Evolutionary conservation across 1,284 basidiomycete species (phyloP), one percentile per base, ranked within the genome.

Genomic region (Heterobasidion annosum): DNA sequence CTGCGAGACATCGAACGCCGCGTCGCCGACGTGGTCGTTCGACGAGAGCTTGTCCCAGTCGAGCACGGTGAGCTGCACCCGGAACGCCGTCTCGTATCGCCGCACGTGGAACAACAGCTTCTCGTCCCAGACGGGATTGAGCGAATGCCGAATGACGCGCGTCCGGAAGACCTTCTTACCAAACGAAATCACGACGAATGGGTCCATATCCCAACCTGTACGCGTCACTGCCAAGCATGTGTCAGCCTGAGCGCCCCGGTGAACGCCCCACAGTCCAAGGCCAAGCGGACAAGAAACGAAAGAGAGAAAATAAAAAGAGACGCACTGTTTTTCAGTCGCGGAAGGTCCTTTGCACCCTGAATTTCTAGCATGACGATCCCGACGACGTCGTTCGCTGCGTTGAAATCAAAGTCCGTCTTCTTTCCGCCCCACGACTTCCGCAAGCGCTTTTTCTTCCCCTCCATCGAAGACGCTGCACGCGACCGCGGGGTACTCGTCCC

Each of bases 121-220:
- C 71, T 98, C 94, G 61, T 98, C 90, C 93, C 95, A 99, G 0
- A 80, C 77, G 0, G 96, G 96, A 66, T 92, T 93, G 57, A 93
- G 81, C 12, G 85, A 88, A 67, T 95, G 92, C 9, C 92, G 82
- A 57, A 94, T 88, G 33, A 94, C 86, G 48, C 93, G 85, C 0
- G 94, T 98, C 3, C 95, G 81, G 73, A 98, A 98, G 9, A 98
- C 91, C 69, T 98, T 98, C 71, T 96, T 95, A 40, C 94, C 91
- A 61, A 99, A 98, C 2, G 92, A 94, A 60, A 95, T 82, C 60
- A 99, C 93, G 13, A 93, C 90, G 64, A 98, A 98, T 0, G 94
- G 94, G 64, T 99, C 94, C 94, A 98, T 98, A 66, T 98, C 95
- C 81, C 86, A 94, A 0, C 89, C 89, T 0, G 82, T 89, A 2